phyloP scores from a whole-genome alignment of 2,329 filamentous ascomycete genomes.

The Cladosporium austrohemisphaericum region DNA sequence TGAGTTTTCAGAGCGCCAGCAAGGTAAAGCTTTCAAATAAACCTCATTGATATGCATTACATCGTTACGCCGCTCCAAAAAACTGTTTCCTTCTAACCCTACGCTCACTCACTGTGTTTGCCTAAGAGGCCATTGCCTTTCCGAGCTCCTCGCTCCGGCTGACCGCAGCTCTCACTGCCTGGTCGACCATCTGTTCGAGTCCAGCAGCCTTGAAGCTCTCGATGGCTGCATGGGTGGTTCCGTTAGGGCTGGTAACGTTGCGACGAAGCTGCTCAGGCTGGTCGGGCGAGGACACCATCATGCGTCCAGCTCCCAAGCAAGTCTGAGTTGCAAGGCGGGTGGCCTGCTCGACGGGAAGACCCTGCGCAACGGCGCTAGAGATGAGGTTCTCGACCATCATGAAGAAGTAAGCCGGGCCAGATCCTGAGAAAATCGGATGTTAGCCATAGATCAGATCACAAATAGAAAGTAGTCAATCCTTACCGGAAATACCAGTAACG shows the following conservation, averaged over 20 bases:
- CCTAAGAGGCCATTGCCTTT: slow-evolving; percentile 22
- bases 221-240: slow-evolving; percentile 27
- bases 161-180: slow-evolving; percentile 27
- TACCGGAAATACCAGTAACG: slow-evolving; percentile 27
- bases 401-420: slow-evolving; percentile 27
- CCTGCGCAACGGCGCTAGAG: slow-evolving; percentile 24
- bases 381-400: slow-evolving; percentile 29
- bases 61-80: too few relatives aligned
- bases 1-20: too few relatives aligned
- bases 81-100: too few relatives aligned
- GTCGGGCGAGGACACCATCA: slow-evolving; percentile 25
- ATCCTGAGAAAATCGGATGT: background rate
- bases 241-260: slow-evolving; percentile 30
- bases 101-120: background rate
- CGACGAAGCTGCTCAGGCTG: slow-evolving; percentile 26
- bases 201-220: slow-evolving; percentile 27
- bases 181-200: slow-evolving; percentile 25
- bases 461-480: background rate
- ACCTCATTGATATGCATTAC: background rate
- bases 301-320: slow-evolving; percentile 28
- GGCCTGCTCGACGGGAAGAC: slow-evolving; percentile 25
- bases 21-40: background rate
- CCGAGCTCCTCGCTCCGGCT: slow-evolving; percentile 26
- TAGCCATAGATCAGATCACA: background rate
- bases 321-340: slow-evolving; percentile 27